A percentile compares a stretch with the other conserved stretches of the same genome.
Conservation (phyloP, 2,329 filamentous ascomycete species). For the Conoideocrella luteorostrata region DNA sequence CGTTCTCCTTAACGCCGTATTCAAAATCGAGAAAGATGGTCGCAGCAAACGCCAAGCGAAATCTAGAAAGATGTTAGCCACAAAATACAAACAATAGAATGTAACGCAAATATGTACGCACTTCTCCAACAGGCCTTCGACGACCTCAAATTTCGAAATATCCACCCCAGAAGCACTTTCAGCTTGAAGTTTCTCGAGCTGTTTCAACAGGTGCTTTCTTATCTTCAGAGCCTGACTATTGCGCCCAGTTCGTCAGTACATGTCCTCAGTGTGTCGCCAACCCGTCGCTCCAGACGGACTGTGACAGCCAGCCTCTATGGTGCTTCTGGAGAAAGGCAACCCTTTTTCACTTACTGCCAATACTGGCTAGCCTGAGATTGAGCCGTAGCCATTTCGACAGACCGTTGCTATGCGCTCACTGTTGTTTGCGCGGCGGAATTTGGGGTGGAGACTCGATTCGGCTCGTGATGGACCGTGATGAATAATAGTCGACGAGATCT, state of each 20-base stretch:
- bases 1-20: slow-evolving; percentile 54
- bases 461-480: slow-evolving; percentile 1
- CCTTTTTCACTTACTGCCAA: slow-evolving; percentile 30
- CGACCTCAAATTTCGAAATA: slow-evolving; percentile 35
- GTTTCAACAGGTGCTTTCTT: slow-evolving; percentile 35
- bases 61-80: slow-evolving; percentile 19
- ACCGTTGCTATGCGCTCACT: background rate
- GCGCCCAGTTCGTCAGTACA: slow-evolving; percentile 9
- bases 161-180: slow-evolving; percentile 29
- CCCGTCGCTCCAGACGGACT: background rate
- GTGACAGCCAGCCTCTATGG: too few relatives aligned
- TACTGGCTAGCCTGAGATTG: slow-evolving; percentile 26
- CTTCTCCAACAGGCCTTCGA: slow-evolving; percentile 35
- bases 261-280: background rate
- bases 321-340: background rate
- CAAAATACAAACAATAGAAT: background rate
- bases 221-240: slow-evolving; percentile 36
- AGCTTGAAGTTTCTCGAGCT: slow-evolving; percentile 36
- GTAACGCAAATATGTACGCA: slow-evolving; percentile 23
- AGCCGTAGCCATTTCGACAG: slow-evolving; percentile 10
- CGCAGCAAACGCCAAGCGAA: slow-evolving; percentile 65
- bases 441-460: background rate
- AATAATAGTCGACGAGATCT: slow-evolving; percentile 17
- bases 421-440: slow-evolving; percentile 7
- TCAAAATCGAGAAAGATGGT: slow-evolving; percentile 68